Percentiles rank a stretch among this genome's conserved stretches.
Conservation (phyloP, 148 eudicot genomes). For the Cornus suecica region DNA sequence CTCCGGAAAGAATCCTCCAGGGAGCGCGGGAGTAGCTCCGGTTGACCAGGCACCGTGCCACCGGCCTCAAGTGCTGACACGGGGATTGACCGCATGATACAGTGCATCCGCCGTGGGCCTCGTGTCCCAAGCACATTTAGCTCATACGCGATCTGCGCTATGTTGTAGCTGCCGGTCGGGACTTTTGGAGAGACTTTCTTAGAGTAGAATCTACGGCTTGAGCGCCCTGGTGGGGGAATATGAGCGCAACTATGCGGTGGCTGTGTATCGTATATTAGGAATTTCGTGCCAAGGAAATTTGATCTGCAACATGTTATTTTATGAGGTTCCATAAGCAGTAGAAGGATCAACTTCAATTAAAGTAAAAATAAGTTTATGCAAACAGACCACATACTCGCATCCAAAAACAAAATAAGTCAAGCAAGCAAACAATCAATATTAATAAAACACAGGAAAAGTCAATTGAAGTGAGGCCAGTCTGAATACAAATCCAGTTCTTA, state of each 20-base stretch:
- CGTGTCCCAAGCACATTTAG: conserved; percentile 61
- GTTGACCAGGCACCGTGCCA: conserved; percentile 48
- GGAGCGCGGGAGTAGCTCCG: conserved; percentile 43
- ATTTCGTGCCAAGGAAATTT: conserved; percentile 60
- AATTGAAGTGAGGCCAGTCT: background rate
- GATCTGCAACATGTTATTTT: conserved; percentile 33
- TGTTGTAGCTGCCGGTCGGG: conserved; percentile 52
- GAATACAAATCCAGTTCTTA: background rate
- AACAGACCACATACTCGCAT: no score
- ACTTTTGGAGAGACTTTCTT: conserved; percentile 60
- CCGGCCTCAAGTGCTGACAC: conserved; percentile 39
- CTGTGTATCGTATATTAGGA: conserved; percentile 57
- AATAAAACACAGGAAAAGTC: background rate
- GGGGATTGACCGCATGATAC: conserved; percentile 58
- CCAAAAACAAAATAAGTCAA: background rate
- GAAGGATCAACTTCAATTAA: background rate
- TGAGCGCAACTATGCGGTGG: conserved; percentile 41
- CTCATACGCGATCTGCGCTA: conserved; percentile 50
- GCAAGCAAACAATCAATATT: background rate
- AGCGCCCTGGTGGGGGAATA: conserved; percentile 35
- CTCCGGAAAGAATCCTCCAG: conserved; percentile 60
- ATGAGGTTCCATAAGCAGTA: background rate
- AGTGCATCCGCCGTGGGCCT: conserved; percentile 59
- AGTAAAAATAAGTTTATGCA: no score
- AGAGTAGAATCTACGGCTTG: conserved; percentile 52